phyloP scores from a whole-genome alignment of 2,329 filamentous ascomycete genomes.

The Colletotrichum lupini region DNA sequence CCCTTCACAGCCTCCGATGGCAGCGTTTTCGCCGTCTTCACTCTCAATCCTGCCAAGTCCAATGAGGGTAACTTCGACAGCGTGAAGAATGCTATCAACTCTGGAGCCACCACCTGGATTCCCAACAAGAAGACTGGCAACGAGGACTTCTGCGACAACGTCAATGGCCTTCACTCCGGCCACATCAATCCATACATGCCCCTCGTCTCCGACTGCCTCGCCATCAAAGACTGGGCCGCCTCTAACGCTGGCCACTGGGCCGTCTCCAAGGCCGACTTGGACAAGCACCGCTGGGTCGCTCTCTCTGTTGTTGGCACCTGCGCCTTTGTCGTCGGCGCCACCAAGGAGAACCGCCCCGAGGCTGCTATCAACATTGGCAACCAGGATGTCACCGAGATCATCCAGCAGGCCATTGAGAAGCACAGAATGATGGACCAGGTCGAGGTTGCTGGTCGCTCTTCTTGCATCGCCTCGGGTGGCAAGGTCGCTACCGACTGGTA shows the following conservation, averaged over 20 bases:
- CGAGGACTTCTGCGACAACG: not conserved
- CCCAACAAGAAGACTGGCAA: not conserved
- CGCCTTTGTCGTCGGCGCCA: not conserved
- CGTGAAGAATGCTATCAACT: not conserved
- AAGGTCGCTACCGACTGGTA: not conserved
- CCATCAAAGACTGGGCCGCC: constrained; percentile 5
- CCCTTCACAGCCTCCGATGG: not conserved
- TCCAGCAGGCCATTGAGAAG: not conserved
- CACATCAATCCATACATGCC: not conserved
- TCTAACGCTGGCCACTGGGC: constrained; percentile 13
- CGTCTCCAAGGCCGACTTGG: not conserved
- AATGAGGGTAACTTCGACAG: not conserved
- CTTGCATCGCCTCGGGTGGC: not conserved
- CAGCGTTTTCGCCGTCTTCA: not conserved
- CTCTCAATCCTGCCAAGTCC: not conserved
- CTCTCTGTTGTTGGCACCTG: not conserved
- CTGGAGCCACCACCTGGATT: not conserved
- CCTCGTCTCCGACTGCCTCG: not conserved
- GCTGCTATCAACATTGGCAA: not conserved
- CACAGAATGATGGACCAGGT: not conserved
- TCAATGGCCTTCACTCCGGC: not conserved
- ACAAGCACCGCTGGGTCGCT: not conserved
- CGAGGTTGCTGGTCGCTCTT: not conserved
- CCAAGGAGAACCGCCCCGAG: not conserved
- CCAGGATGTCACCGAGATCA: not conserved